Conservation (phyloP, 2,329 filamentous ascomycete species). For the Aureobasidium subglaciale region DNA sequence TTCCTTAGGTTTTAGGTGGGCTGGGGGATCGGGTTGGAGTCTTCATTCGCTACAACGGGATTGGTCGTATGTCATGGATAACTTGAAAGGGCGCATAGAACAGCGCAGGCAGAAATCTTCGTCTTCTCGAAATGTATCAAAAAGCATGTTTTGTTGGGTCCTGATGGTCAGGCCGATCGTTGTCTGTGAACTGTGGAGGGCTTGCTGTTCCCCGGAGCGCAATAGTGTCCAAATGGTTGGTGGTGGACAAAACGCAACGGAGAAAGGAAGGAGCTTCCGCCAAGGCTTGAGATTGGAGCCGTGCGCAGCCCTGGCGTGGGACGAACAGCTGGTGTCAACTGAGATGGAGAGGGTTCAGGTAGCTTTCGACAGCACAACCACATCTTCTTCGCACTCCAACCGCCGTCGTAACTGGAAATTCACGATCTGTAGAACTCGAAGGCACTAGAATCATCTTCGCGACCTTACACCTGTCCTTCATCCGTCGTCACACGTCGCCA, state of each 20-base stretch:
- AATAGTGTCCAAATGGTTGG: not conserved
- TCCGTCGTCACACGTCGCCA: not conserved
- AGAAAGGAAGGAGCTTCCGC: not conserved
- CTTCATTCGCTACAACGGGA: not conserved
- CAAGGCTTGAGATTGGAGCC: not conserved
- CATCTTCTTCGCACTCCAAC: not conserved
- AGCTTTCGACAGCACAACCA: conserved; percentile 11
- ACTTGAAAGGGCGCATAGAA: conserved; percentile 6
- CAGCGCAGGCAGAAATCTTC: not conserved
- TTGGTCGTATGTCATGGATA: not conserved
- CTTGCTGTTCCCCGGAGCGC: not conserved
- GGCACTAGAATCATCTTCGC: not conserved
- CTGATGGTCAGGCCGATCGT: not conserved
- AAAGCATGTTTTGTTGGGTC: conserved; percentile 3
- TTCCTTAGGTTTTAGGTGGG: not conserved
- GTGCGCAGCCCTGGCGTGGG: not conserved
- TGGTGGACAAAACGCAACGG: not conserved
- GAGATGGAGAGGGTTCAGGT: not conserved
- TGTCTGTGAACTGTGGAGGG: not conserved
- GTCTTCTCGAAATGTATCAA: conserved; percentile 5
- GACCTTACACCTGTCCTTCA: not conserved
- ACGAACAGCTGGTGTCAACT: conserved; percentile 15
- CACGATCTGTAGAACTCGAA: not conserved
- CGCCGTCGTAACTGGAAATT: not conserved
- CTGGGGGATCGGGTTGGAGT: not conserved